phyloP scores from a whole-genome alignment of 371 early-diverging fungal genomes.

The Edhazardia aedis region DNA sequence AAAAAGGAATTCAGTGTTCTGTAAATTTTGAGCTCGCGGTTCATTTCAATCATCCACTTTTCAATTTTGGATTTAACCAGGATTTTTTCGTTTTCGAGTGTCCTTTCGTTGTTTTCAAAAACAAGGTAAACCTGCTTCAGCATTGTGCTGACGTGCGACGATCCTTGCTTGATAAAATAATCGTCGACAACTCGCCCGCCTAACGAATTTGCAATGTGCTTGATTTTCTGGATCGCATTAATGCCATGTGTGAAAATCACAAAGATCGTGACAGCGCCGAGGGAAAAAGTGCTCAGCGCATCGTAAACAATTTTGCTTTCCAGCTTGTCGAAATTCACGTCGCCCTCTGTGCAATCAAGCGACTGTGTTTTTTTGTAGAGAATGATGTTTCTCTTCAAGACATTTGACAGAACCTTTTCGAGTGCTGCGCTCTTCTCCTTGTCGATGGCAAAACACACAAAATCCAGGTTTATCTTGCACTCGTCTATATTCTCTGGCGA shows the following conservation, averaged over 20 bases:
- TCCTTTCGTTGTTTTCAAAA: conserved; percentile 24
- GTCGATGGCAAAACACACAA: conserved; percentile 38
- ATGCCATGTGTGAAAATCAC: conserved; percentile 43
- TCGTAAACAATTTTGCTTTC: no score
- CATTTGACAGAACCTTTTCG: conserved; percentile 28
- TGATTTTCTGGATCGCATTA: conserved; percentile 25
- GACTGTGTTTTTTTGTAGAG: conserved; percentile 12
- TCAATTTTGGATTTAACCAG: conserved; percentile 12
- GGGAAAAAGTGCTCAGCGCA: conserved; percentile 17
- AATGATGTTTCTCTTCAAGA: conserved; percentile 38
- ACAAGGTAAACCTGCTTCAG: conserved; percentile 28
- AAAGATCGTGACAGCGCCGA: conserved; percentile 24
- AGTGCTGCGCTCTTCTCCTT: conserved; percentile 31
- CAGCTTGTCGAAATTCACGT: no score
- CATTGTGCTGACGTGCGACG: conserved; percentile 17
- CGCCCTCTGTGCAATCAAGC: not conserved
- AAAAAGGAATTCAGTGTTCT: conserved; percentile 31
- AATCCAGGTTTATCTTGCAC: conserved; percentile 22
- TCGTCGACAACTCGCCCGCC: conserved; percentile 27
- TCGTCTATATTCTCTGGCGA: conserved; percentile 19
- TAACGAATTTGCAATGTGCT: conserved; percentile 32
- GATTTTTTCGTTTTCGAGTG: conserved; percentile 18
- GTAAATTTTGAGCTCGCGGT: conserved; percentile 39
- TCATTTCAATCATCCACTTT: conserved; percentile 31
- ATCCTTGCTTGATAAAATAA: conserved; percentile 13